Percentiles rank a stretch among this genome's conserved stretches.
phyloP scores from a whole-genome alignment of 495 filamentous ascomycete species.

The Jackrogersella multiformis region DNA sequence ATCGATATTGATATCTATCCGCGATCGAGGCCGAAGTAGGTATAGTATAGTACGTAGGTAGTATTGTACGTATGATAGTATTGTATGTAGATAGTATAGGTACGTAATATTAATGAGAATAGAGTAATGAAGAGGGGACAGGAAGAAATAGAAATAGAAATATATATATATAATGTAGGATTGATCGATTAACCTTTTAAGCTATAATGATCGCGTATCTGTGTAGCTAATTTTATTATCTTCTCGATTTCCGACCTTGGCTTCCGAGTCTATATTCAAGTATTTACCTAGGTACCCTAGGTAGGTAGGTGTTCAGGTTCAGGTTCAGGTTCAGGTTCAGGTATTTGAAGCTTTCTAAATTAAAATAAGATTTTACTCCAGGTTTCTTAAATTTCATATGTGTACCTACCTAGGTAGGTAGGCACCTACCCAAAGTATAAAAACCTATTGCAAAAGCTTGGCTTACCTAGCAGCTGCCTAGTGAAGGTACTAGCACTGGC shows the following conservation, averaged over 20 bases:
- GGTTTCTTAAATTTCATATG: too few species aligned
- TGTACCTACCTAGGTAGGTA: too few species aligned
- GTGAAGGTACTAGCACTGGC: too few species aligned
- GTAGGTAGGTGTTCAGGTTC: background rate
- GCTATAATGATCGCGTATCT: constrained; percentile 22
- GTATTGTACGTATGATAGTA: background rate
- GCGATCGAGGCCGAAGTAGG: constrained; percentile 7
- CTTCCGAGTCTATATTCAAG: too few species aligned
- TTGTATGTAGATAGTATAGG: background rate
- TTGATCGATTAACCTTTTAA: constrained; percentile 20
- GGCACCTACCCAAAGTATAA: too few species aligned
- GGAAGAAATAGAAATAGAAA: constrained; percentile 2
- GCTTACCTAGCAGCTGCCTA: too few species aligned
- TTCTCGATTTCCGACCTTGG: background rate
- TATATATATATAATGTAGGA: constrained; percentile 18
- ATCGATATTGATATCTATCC: constrained; percentile 3
- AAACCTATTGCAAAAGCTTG: background rate
- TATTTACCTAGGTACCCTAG: too few species aligned
- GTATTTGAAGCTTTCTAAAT: too few species aligned
- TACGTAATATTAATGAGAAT: constrained; percentile 3
- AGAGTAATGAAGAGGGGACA: background rate
- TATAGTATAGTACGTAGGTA: background rate
- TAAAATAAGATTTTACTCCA: too few species aligned
- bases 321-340: too few species aligned
- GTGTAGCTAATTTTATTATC: background rate